Base-by-base conservation (phyloP, 2,329 filamentous ascomycete species). In the Zelopaecilomyces penicillatus region DNA sequence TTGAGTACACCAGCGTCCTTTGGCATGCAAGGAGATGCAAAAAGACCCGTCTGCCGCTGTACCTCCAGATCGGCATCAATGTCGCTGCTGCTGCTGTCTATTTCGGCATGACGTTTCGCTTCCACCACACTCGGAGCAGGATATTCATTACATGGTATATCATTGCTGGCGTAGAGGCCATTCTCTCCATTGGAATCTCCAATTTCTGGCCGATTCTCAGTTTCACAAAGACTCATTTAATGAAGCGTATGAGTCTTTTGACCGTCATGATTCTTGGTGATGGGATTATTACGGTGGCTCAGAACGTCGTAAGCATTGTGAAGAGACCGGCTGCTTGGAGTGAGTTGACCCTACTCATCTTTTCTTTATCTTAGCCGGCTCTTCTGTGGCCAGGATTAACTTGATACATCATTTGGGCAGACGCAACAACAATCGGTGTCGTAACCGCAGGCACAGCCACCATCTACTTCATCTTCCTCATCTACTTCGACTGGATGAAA, bases 231-330 rank as follows among this genome's bases (percentile, higher is more conserved):
- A 83, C 78, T 0, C 78, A 83, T 56, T 59, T 84, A 44, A 78
- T 80, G 54, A 76, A 80, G 54, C 71, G 82, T 7, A 75, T 84
- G 71, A 75, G 73, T 9, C 66, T 83, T 3, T 65, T 84, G 44
- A 84, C 80, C 0, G 67, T 83, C 39, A 82, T 84, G 48, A 78
- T 85, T 45, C 73, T 84, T 46, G 80, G 81, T 10, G 80, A 84
- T 54, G 79, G 79, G 41, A 75, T 81, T 11, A 80, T 83, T 34
- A 73, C 76, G n/a, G 65, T 83, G 6, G 62, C 64, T 1, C 62
- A 66, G 45, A 67, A 67, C 32, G 75, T 83, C 12, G 74, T 73
- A 35, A 73, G 68, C 1, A 64, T 74, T 6, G 68, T 71, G 1
- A 62, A 71, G 46, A 62, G 61, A 29, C 63, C 65, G 1, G 61